Conservation (phyloP, 345 rosid species). For the Adansonia digitata region DNA sequence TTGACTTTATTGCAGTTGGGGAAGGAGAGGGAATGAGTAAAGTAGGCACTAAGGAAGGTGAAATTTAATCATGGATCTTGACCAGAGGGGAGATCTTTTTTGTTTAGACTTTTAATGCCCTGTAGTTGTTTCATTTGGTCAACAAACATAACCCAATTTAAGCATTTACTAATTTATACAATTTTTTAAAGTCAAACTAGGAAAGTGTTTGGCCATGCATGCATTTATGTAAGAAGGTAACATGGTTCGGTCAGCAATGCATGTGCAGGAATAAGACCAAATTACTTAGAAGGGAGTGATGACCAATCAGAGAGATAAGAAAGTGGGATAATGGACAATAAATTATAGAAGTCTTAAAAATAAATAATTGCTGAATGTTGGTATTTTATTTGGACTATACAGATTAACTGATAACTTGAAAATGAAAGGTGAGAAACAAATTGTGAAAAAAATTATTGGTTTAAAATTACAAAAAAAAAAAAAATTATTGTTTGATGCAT, state of each 20-base stretch:
- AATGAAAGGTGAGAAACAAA: conserved; percentile 6
- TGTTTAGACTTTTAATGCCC: conserved; percentile 25
- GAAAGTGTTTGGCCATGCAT: conserved; percentile 37
- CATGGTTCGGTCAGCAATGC: conserved; percentile 62
- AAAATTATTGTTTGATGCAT: neutral
- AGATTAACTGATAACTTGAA: conserved; percentile 11
- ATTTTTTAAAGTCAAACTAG: conserved; percentile 41
- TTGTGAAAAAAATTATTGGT: conserved; percentile 15
- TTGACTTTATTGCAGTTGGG: conserved; percentile 37
- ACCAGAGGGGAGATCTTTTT: conserved; percentile 20
- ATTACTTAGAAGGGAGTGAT: conserved; percentile 5
- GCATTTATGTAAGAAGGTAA: conserved; percentile 60
- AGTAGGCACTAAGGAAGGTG: conserved; percentile 27
- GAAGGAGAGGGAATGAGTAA: conserved; percentile 34
- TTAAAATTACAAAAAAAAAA: neutral
- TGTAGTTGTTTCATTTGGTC: conserved; percentile 41
- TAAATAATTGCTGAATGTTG: conserved; percentile 8
- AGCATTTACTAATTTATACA: conserved; percentile 14
- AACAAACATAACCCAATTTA: conserved; percentile 36
- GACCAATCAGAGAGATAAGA: conserved; percentile 11
- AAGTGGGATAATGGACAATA: conserved; percentile 9
- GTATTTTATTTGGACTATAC: neutral
- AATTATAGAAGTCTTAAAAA: conserved; percentile 3
- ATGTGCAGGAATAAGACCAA: conserved; percentile 44
- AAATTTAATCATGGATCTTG: conserved; percentile 43